phyloP scores from a whole-genome alignment of 495 filamentous ascomycete species.

The Neurospora sp. region DNA sequence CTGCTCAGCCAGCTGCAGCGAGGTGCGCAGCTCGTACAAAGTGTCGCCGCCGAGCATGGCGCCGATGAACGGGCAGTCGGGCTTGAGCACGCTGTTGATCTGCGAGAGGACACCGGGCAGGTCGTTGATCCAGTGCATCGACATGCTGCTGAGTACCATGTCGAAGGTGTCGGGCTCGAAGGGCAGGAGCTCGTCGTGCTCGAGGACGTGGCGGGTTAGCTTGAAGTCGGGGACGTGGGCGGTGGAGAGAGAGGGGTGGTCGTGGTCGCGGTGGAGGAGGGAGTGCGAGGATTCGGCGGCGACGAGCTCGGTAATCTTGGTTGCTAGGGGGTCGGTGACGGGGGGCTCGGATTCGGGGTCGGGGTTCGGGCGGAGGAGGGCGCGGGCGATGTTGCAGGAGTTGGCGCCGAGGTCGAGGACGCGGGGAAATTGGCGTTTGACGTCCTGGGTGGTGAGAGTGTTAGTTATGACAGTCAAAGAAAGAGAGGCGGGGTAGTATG shows the following conservation, averaged over 20 bases:
- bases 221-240: slow-evolving; percentile 36
- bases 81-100: slow-evolving; percentile 74
- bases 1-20: slow-evolving; percentile 83
- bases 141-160: slow-evolving; percentile 75
- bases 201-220: slow-evolving; percentile 60
- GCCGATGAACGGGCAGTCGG: slow-evolving; percentile 84
- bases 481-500: background rate
- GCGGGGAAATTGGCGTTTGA: slow-evolving; percentile 73
- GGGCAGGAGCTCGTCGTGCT: slow-evolving; percentile 61
- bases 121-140: slow-evolving; percentile 97
- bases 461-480: background rate
- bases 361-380: slow-evolving; percentile 57
- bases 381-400: slow-evolving; percentile 83
- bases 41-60: slow-evolving; percentile 96
- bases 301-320: slow-evolving; percentile 58
- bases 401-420: slow-evolving; percentile 95
- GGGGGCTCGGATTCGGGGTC: slow-evolving; percentile 41
- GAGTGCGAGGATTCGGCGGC: slow-evolving; percentile 70
- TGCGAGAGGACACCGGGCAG: slow-evolving; percentile 73
- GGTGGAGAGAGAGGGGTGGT: slow-evolving; percentile 78
- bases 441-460: slow-evolving; percentile 48
- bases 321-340: slow-evolving; percentile 51
- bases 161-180: slow-evolving; percentile 74
- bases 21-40: slow-evolving; percentile 87
- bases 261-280: slow-evolving; percentile 73